These are phyloP conservation scores for Paulownia fortunei DNA, from an alignment of 257 asterid genomes.

Conservation along the genomic window DNA sequence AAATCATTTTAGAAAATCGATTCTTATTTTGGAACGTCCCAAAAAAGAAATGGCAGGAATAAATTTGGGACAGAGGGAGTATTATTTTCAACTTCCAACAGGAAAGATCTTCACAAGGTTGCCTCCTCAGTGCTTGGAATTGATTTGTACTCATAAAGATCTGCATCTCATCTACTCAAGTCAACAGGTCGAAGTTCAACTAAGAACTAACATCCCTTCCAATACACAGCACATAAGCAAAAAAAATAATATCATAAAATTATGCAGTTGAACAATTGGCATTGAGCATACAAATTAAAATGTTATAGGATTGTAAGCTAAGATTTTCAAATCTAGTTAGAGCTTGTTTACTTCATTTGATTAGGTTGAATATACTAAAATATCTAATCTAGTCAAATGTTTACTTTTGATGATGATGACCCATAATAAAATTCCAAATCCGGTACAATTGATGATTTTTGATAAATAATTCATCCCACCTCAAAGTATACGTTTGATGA, in stretches of 20 bases:
- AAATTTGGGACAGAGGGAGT: no score
- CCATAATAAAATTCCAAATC: no score
- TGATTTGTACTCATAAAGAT: background rate
- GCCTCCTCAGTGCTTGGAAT: background rate
- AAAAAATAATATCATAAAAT: background rate
- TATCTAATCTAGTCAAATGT: no score
- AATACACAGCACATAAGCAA: background rate
- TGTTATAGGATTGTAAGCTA: constrained; percentile 9
- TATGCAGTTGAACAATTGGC: background rate
- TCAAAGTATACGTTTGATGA: no score
- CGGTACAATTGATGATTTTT: no score
- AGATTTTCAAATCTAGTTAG: constrained; percentile 8
- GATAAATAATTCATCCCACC: no score
- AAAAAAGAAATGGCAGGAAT: no score
- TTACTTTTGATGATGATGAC: no score
- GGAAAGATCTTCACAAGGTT: background rate
- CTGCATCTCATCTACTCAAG: background rate
- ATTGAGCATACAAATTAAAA: background rate
- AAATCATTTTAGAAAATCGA: no score
- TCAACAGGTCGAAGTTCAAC: background rate
- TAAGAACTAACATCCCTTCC: background rate
- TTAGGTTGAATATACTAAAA: no score
- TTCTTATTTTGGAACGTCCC: no score
- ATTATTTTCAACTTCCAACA: background rate
- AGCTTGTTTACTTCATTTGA: no score